A percentile compares a stretch with the other conserved stretches of the same genome.
phyloP scores from a whole-genome alignment of 805 yeast genomes.

The Pichia californica region DNA sequence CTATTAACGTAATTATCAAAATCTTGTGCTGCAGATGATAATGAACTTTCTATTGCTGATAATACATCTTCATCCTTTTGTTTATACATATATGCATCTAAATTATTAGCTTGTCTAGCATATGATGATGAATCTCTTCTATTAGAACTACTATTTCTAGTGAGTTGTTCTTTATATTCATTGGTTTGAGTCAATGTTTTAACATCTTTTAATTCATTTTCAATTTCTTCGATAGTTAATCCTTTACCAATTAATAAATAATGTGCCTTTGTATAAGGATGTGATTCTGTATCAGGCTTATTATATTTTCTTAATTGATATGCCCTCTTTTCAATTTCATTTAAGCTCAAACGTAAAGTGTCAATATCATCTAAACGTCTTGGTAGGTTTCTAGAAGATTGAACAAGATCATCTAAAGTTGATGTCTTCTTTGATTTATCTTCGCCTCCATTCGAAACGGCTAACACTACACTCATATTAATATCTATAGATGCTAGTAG shows the following conservation, averaged over 20 bases:
- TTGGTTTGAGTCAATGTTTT: slow-evolving; percentile 14
- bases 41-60: slow-evolving; percentile 58
- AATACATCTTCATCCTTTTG: slow-evolving; percentile 80
- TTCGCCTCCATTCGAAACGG: not conserved
- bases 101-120: slow-evolving; percentile 27
- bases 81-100: slow-evolving; percentile 56
- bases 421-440: slow-evolving; percentile 1
- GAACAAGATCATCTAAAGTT: slow-evolving; percentile 64
- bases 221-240: slow-evolving; percentile 77
- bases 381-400: slow-evolving; percentile 73
- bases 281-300: slow-evolving; percentile 30
- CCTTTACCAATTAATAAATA: slow-evolving; percentile 88
- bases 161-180: not conserved
- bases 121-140: not conserved
- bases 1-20: slow-evolving; percentile 73
- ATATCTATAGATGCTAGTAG: not conserved
- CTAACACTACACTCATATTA: not conserved
- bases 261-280: slow-evolving; percentile 65
- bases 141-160: not conserved
- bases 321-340: slow-evolving; percentile 69
- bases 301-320: slow-evolving; percentile 43
- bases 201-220: slow-evolving; percentile 45
- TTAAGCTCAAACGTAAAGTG: slow-evolving; percentile 70
- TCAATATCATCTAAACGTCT: slow-evolving; percentile 61
- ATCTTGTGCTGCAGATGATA: slow-evolving; percentile 56